Conservation (phyloP, 306 rosid genomes). For the Carpinus viminea region DNA sequence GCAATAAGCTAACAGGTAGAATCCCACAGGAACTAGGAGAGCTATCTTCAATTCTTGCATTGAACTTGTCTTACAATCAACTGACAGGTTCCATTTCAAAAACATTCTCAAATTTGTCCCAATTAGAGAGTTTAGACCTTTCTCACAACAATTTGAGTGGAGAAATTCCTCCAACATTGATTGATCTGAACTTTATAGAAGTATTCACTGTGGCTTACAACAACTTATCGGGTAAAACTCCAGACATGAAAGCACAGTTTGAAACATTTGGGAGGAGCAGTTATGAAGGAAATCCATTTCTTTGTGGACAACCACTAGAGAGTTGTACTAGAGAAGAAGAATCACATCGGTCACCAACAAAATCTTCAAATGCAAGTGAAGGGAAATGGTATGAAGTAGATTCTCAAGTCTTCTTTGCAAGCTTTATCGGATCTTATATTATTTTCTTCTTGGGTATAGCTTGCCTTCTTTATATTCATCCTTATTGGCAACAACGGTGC, state of each 20-base stretch:
- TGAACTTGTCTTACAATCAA: constrained; percentile 13
- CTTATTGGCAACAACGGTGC: background rate
- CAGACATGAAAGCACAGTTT: no score
- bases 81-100: constrained; percentile 4
- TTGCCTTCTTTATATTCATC: background rate
- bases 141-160: no score
- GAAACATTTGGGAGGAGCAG: no score
- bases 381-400: background rate
- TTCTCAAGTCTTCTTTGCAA: background rate
- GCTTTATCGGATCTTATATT: background rate
- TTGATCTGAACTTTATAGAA: background rate
- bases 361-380: background rate
- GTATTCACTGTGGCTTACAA: no score
- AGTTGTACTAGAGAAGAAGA: no score
- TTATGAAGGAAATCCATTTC: no score
- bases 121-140: no score
- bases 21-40: constrained; percentile 22
- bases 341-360: no score
- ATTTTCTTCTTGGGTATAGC: background rate
- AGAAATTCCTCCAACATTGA: background rate
- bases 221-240: no score
- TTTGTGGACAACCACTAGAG: no score
- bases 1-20: constrained; percentile 14
- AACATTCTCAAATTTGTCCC: background rate
- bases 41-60: background rate